phyloP scores from a whole-genome alignment of 768 basidiomycete species.

The Sarcomyxa edulis region DNA sequence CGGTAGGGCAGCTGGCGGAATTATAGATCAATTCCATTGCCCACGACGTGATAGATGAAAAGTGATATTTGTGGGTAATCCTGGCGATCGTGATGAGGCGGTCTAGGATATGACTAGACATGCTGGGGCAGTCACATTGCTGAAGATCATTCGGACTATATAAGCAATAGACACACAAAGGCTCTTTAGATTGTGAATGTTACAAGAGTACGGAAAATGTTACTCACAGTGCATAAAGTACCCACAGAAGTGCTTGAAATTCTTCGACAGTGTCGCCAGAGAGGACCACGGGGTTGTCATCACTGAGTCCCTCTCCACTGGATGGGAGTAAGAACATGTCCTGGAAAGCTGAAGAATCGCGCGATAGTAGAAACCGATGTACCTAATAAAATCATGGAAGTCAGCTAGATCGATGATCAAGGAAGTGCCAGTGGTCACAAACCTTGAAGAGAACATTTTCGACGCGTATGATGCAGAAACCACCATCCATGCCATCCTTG shows the following conservation, averaged over 20 bases:
- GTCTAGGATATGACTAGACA: conserved; percentile 24
- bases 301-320: conserved; percentile 20
- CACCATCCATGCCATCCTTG: conserved; percentile 29
- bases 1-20: conserved; percentile 21
- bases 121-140: conserved; percentile 6
- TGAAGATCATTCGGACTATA: conserved; percentile 35
- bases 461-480: conserved; percentile 56
- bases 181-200: background rate
- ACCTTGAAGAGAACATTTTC: conserved; percentile 65
- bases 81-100: conserved; percentile 41
- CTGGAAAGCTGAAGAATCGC: conserved; percentile 37
- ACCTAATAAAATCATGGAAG: conserved; percentile 25
- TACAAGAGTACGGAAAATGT: background rate
- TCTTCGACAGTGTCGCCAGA: conserved; percentile 34
- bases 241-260: conserved; percentile 47
- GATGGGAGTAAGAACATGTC: conserved; percentile 35
- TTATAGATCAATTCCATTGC: conserved; percentile 35
- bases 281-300: conserved; percentile 29
- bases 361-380: conserved; percentile 34
- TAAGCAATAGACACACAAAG: background rate
- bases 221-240: conserved; percentile 41
- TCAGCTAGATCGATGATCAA: background rate
- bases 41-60: conserved; percentile 39
- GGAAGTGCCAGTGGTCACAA: conserved; percentile 10
- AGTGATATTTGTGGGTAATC: conserved; percentile 42